phyloP scores from a whole-genome alignment of 169 alveolate genomes.

The Eimeria falciformis region DNA sequence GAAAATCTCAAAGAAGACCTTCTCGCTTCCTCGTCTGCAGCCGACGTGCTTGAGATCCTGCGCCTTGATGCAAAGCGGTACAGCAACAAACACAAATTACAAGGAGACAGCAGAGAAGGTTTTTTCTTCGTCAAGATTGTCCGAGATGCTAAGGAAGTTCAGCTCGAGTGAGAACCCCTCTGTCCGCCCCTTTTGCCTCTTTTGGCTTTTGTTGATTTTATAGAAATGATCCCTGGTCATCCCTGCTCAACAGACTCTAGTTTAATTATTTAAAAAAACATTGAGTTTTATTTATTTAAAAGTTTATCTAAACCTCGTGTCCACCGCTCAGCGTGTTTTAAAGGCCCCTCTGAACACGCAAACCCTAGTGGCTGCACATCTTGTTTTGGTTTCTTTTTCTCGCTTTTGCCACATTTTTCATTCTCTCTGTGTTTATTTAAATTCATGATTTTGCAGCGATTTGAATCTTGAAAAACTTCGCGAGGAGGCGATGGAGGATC shows the following conservation, averaged over 20 bases:
- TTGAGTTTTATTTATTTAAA: too few species aligned
- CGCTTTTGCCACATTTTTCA: too few species aligned
- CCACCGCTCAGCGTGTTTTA: too few species aligned
- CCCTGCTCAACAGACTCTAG: too few species aligned
- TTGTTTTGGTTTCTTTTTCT: too few species aligned
- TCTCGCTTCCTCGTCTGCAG: slow-evolving; percentile 79
- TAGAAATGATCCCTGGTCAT: too few species aligned
- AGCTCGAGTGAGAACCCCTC: slow-evolving; percentile 43
- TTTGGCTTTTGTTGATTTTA: too few species aligned
- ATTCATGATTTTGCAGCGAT: background rate
- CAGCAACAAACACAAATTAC: slow-evolving; percentile 64
- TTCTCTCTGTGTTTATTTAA: background rate
- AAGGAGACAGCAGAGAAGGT: slow-evolving; percentile 63
- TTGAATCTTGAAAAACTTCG: slow-evolving; percentile 78
- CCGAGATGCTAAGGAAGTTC: slow-evolving; percentile 77
- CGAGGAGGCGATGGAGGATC: slow-evolving; percentile 80
- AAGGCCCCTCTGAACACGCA: too few species aligned
- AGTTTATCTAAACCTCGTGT: too few species aligned
- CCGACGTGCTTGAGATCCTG: slow-evolving; percentile 80
- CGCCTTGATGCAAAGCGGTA: slow-evolving; percentile 81
- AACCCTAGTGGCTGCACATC: too few species aligned
- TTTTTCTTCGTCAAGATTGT: slow-evolving; percentile 80
- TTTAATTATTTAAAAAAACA: too few species aligned
- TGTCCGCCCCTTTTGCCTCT: too few species aligned
- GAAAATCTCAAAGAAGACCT: slow-evolving; percentile 74